phyloP scores from a whole-genome alignment of 1,139 yeast genomes.

The Taphrina populina region DNA sequence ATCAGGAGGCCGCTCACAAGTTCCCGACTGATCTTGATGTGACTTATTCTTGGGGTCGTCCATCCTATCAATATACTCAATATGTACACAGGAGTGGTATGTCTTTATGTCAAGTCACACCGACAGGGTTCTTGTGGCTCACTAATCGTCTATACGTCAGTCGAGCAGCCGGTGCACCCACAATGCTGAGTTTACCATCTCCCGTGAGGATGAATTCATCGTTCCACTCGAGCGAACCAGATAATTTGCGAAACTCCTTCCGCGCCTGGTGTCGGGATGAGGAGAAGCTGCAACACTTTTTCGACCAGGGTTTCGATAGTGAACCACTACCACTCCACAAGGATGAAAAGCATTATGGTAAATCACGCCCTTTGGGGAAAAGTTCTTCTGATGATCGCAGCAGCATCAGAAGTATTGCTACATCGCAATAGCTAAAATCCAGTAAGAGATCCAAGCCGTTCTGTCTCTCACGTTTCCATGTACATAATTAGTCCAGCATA shows the following conservation, averaged over 20 bases:
- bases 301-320: slow-evolving; percentile 3
- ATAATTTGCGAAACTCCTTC: slow-evolving; percentile 22
- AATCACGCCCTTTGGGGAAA: not conserved
- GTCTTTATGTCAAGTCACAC: slow-evolving; percentile 82
- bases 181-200: slow-evolving; percentile 18
- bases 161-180: slow-evolving; percentile 19
- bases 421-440: not conserved
- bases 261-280: slow-evolving; percentile 20
- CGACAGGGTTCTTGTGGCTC: slow-evolving; percentile 46
- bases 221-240: slow-evolving; percentile 24
- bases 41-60: slow-evolving; percentile 87
- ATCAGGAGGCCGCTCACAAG: slow-evolving; percentile 60
- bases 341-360: not conserved
- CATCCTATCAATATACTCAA: slow-evolving; percentile 77
- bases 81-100: slow-evolving; percentile 87
- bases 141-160: slow-evolving; percentile 35
- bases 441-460: no score
- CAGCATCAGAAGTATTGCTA: slow-evolving; percentile 2
- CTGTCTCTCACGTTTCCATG: no score
- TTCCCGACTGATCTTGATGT: slow-evolving; percentile 51
- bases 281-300: slow-evolving; percentile 22
- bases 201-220: slow-evolving; percentile 13
- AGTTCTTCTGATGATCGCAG: slow-evolving; percentile 17
- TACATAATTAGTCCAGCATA: slow-evolving; percentile 3
- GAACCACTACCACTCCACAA: not conserved